These are phyloP conservation scores for Clonostachys chloroleuca DNA, from an alignment of 2,329 filamentous ascomycete species.

Conservation along the genomic window DNA sequence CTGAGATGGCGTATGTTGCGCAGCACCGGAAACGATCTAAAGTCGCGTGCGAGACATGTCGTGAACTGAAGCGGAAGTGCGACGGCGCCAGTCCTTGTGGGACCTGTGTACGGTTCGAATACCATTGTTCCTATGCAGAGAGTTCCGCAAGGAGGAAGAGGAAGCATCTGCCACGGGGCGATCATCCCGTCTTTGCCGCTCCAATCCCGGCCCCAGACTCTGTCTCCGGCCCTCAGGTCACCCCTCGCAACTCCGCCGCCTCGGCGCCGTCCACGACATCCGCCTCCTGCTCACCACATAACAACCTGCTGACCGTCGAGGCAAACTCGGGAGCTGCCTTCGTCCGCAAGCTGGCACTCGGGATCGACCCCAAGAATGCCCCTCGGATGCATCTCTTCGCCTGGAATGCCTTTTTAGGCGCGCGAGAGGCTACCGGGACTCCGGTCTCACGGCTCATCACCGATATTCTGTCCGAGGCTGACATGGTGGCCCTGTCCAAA, in stretches of 20 bases:
- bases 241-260: no score
- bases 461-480: constrained; percentile 37
- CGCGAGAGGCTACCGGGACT: constrained; percentile 15
- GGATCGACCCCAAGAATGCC: constrained; percentile 46
- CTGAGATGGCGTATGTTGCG: not conserved
- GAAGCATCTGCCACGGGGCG: no score
- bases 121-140: constrained; percentile 39
- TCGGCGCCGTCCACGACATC: no score
- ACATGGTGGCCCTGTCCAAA: constrained; percentile 37
- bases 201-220: no score
- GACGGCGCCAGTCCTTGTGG: constrained; percentile 47
- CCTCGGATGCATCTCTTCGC: constrained; percentile 50
- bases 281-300: not conserved
- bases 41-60: constrained; percentile 43
- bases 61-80: constrained; percentile 52
- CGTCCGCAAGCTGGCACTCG: constrained; percentile 43
- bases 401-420: constrained; percentile 40
- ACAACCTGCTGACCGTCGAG: constrained; percentile 37
- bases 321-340: constrained; percentile 55
- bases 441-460: constrained; percentile 23
- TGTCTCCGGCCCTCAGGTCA: no score
- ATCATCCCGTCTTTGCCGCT: no score
- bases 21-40: constrained; percentile 28
- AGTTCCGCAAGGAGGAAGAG: no score
- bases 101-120: constrained; percentile 48